A percentile compares a stretch with the other conserved stretches of the same genome.
Evolutionary conservation across 148 eudicot genomes (phyloP).

Genomic region (Agrostemma githago): DNA sequence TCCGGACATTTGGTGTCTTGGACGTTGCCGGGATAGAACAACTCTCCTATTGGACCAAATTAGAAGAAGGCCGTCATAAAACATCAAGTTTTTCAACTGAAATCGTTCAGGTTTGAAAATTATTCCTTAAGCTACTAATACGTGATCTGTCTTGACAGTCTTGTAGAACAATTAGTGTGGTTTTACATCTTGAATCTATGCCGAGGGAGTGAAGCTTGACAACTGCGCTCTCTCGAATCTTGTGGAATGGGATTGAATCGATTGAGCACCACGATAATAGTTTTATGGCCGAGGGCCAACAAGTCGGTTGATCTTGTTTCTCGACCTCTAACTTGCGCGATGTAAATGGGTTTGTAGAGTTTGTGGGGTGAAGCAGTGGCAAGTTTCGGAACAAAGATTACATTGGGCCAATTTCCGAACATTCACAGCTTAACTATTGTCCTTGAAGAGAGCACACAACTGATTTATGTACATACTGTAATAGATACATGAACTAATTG

Average conservation of each 20-base stretch:
- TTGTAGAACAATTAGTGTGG: no score
- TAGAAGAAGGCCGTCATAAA: no score
- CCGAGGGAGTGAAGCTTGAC: slow-evolving; percentile 23
- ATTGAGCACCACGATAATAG: neutral
- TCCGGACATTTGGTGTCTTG: slow-evolving; percentile 84
- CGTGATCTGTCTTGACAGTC: no score
- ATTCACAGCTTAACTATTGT: neutral
- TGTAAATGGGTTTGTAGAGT: no score
- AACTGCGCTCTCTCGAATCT: slow-evolving; percentile 39
- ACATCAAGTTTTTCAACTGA: no score
- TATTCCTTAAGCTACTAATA: no score
- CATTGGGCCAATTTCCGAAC: neutral
- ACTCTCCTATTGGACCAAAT: no score
- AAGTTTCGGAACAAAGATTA: neutral
- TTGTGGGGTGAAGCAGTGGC: neutral
- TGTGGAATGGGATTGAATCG: neutral
- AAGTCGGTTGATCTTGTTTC: neutral
- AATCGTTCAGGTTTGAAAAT: no score
- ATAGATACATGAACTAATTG: no score
- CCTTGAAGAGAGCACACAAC: neutral
- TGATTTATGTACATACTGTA: neutral
- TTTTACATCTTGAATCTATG: no score
- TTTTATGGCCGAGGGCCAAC: neutral
- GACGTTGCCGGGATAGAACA: slow-evolving; percentile 76
- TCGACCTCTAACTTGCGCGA: neutral